Evolutionary conservation across 2,329 filamentous ascomycete species (phyloP).

Genomic region (Neopestalotiopsis sp.): DNA sequence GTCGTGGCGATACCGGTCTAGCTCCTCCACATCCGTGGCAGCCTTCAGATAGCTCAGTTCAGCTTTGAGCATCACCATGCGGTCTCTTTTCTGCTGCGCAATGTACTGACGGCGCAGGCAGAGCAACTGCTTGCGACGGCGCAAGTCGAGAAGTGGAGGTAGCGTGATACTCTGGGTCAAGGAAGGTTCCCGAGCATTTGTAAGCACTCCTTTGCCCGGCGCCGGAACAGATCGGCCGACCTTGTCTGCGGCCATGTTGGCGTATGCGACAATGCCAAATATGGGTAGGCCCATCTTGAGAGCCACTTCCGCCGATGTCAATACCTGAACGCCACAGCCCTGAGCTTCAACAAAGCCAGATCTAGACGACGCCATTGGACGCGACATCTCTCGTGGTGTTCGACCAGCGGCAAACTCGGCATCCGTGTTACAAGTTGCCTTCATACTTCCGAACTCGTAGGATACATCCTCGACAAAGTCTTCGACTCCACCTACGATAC

Average conservation of each 20-base stretch:
- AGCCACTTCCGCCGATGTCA: conserved; percentile 38
- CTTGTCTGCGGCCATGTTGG: conserved; percentile 38
- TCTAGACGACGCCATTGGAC: conserved; percentile 37
- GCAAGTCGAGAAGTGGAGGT: conserved; percentile 32
- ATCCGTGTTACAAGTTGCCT: conserved; percentile 38
- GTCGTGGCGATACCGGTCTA: too few relatives aligned
- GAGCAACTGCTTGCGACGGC: too few relatives aligned
- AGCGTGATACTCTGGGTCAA: conserved; percentile 15
- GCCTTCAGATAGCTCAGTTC: too few relatives aligned
- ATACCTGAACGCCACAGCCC: conserved; percentile 41
- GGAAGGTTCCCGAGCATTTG: conserved; percentile 29
- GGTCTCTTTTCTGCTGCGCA: too few relatives aligned
- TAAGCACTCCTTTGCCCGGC: conserved; percentile 41
- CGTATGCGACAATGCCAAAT: conserved; percentile 37
- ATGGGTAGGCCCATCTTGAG: conserved; percentile 41
- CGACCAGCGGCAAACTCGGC: conserved; percentile 33
- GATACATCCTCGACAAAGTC: conserved; percentile 35
- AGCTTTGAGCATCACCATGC: too few relatives aligned
- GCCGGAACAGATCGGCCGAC: conserved; percentile 42
- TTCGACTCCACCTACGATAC: conserved; percentile 40
- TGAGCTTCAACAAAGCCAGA: conserved; percentile 42
- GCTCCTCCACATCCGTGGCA: too few relatives aligned
- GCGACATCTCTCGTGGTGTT: conserved; percentile 37
- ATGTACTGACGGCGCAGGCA: too few relatives aligned
- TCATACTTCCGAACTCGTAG: conserved; percentile 39